A percentile compares a stretch with the other conserved stretches of the same genome.
phyloP scores from a whole-genome alignment of 78 protist genomes.

The Dictyostelium brefeldianum region DNA sequence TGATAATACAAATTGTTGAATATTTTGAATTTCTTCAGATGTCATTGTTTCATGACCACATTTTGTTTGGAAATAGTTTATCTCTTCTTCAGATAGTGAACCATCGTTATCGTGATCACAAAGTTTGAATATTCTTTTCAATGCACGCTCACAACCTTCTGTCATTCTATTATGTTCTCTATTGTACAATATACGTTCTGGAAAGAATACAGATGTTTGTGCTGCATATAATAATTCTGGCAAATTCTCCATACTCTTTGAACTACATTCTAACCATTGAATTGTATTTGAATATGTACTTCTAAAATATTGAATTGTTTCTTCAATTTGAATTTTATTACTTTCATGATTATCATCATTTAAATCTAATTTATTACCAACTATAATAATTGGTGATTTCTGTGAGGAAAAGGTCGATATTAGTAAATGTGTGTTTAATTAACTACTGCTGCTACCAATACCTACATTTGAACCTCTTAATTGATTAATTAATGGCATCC shows the following conservation, averaged over 20 bases:
- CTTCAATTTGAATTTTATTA: conserved; percentile 21
- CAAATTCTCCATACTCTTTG: neutral
- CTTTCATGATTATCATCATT: neutral
- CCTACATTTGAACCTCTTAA: conserved; percentile 20
- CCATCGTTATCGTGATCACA: conserved; percentile 47
- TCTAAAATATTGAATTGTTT: conserved; percentile 30
- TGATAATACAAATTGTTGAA: conserved; percentile 1
- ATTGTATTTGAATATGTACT: conserved; percentile 16
- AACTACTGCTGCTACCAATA: neutral
- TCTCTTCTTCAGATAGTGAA: conserved; percentile 22
- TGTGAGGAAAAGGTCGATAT: neutral
- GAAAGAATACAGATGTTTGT: conserved; percentile 27
- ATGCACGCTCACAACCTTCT: conserved; percentile 8
- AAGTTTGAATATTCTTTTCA: conserved; percentile 41
- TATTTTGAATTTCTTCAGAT: conserved; percentile 18
- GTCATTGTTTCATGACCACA: conserved; percentile 39
- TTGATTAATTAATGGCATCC: conserved; percentile 65
- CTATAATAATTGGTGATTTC: conserved; percentile 40
- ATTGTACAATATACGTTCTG: conserved; percentile 44
- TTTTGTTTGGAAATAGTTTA: conserved; percentile 29
- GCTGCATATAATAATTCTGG: neutral
- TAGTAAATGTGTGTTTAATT: neutral
- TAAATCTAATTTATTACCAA: conserved; percentile 60
- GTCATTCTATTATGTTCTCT: conserved; percentile 16
- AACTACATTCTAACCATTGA: conserved; percentile 35